These are phyloP conservation scores for Ilex asprella DNA, from an alignment of 257 asterid genomes.

Conservation along the genomic window DNA sequence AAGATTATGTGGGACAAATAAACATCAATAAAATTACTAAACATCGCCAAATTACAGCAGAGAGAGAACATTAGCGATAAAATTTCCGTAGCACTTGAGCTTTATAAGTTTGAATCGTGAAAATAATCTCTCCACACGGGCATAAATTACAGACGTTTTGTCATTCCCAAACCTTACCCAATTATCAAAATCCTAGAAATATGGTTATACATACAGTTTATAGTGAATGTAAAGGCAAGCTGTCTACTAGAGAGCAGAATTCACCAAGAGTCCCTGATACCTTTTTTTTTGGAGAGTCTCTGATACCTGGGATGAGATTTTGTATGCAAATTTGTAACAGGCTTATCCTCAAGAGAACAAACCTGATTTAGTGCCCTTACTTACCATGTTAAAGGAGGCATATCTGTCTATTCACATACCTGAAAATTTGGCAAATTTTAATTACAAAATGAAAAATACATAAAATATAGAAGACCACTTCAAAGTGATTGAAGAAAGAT, in stretches of 20 bases:
- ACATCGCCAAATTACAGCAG: too few species aligned
- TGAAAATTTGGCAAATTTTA: too few species aligned
- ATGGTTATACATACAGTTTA: conserved; percentile 66
- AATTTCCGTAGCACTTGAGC: too few species aligned
- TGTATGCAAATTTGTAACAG: conserved; percentile 63
- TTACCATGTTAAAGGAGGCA: not conserved
- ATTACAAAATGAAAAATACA: not conserved
- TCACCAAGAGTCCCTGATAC: conserved; percentile 82
- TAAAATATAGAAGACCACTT: too few species aligned
- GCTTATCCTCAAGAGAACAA: conserved; percentile 32
- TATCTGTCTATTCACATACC: too few species aligned
- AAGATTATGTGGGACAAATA: too few species aligned
- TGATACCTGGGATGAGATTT: conserved; percentile 76
- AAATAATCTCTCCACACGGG: too few species aligned
- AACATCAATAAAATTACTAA: too few species aligned
- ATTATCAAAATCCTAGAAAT: conserved; percentile 78
- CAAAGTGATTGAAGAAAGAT: too few species aligned
- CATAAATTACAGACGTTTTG: too few species aligned
- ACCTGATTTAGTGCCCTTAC: not conserved
- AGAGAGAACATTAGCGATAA: too few species aligned
- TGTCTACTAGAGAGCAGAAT: conserved; percentile 63
- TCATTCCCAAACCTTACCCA: conserved; percentile 48
- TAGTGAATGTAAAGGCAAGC: conserved; percentile 79
- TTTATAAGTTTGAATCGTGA: too few species aligned
- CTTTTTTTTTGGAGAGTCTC: conserved; percentile 94